Evolutionary conservation across 73 alveolate species (phyloP), one percentile per base, ranked within the genome.

Genomic region (Effrenium voratum): DNA sequence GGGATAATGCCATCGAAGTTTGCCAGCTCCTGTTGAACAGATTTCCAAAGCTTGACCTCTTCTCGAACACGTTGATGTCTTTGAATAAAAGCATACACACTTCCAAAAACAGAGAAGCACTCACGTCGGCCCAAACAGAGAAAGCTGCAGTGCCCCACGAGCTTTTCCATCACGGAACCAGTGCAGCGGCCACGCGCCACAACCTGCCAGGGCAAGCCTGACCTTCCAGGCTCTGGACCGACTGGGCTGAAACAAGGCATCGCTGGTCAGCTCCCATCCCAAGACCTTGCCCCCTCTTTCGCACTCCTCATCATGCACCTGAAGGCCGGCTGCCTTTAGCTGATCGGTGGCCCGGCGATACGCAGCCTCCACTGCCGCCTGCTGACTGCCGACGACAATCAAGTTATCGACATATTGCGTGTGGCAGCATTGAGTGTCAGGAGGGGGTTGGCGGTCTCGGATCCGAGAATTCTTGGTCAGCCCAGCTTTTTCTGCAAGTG

Each of bases 321-420:
- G 85, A 4, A 73, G 52, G 30, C 85, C 85, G 5, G 85, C 85
- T 10, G 30, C 55, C 85, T n/a, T 73, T 50, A 73, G n/a, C 55
- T 73, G 47, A 3, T 38, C 52, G 52, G 24, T 13, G 52, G 52
- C 85, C 3, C 26, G 8, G 3, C 34, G 82, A 28, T 72, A n/a
- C n/a, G n/a, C n/a, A n/a, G n/a, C n/a, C n/a, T n/a, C n/a, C n/a
- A n/a, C n/a, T n/a, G n/a, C n/a, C n/a, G n/a, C n/a, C n/a, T n/a
- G n/a, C n/a, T n/a, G n/a, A n/a, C n/a, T n/a, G n/a, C n/a, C n/a
- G 26, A 86, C 6, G 2, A 86, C 94, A 0, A 86, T 59, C 46
- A 86, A 1, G 83, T 86, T 86, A 45, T 86, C 94, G 32, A 86
- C 94, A 32, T 86, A 86, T 36, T 86, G 68, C 5, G 94, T 43